A percentile compares a stretch with the other conserved stretches of the same genome.
These are phyloP conservation scores for Phytophthora lateralis DNA, from an alignment of 352 stramenopile genomes.

Conservation along the genomic window DNA sequence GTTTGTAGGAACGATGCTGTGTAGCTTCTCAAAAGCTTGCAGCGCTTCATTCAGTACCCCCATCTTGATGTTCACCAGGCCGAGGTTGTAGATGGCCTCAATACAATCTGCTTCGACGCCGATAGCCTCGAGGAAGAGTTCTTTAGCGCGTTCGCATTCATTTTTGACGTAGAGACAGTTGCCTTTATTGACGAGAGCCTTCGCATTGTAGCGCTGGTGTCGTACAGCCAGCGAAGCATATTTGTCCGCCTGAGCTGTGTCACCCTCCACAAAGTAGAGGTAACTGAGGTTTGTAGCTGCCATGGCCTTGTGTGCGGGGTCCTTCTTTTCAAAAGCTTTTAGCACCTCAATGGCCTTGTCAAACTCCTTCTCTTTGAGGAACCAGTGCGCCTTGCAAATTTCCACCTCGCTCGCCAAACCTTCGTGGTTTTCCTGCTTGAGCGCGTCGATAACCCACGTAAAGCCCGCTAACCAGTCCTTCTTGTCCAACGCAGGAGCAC, in stretches of 20 bases:
- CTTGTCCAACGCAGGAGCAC: slow-evolving; percentile 92
- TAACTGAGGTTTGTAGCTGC: slow-evolving; percentile 96
- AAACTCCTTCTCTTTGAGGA: slow-evolving; percentile 94
- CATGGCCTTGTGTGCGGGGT: slow-evolving; percentile 92
- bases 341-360: slow-evolving; percentile 94
- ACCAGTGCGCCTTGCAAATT: slow-evolving; percentile 88
- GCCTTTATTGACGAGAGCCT: slow-evolving; percentile 97
- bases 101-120: slow-evolving; percentile 94
- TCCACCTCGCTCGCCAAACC: slow-evolving; percentile 92
- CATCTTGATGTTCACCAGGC: slow-evolving; percentile 90
- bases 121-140: slow-evolving; percentile 96
- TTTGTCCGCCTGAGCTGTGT: slow-evolving; percentile 91
- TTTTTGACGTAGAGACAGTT: slow-evolving; percentile 96
- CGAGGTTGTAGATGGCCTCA: slow-evolving; percentile 97
- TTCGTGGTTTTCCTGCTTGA: slow-evolving; percentile 92
- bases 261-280: slow-evolving; percentile 96
- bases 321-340: slow-evolving; percentile 97
- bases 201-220: slow-evolving; percentile 96
- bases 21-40: slow-evolving; percentile 96
- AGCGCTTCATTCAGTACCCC: slow-evolving; percentile 90
- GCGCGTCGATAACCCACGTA: slow-evolving; percentile 93
- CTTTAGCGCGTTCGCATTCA: slow-evolving; percentile 93
- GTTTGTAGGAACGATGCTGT: slow-evolving; percentile 94
- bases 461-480: slow-evolving; percentile 93
- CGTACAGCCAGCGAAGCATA: slow-evolving; percentile 92